Percentiles rank a stretch among this genome's conserved stretches.
Evolutionary conservation across 164 flowering plant species (phyloP).

Genomic region (Vitis amurensis): DNA sequence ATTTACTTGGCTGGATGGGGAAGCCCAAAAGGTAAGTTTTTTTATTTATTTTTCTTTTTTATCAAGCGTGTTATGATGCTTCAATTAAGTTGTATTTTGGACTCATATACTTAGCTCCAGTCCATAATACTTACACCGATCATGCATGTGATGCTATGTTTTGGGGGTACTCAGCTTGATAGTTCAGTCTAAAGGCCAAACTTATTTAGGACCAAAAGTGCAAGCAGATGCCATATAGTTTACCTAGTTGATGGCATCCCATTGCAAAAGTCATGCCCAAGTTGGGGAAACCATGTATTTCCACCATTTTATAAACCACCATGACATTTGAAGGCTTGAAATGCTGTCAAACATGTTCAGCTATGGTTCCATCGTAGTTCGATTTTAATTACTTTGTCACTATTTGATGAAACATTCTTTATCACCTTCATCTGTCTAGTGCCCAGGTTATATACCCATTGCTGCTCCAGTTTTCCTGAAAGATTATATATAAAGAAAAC

Average conservation of each 20-base stretch:
- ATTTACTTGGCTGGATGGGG: slow-evolving; percentile 96
- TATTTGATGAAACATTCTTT: no score
- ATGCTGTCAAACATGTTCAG: no score
- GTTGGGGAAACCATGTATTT: neutral
- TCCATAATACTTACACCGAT: neutral
- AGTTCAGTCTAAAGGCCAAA: neutral
- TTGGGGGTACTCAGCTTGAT: neutral
- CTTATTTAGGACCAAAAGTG: neutral
- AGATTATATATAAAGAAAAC: no score
- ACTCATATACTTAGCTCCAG: neutral
- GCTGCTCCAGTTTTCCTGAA: no score
- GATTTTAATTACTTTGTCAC: no score
- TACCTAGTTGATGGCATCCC: neutral
- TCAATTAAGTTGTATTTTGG: neutral
- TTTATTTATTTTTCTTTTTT: neutral
- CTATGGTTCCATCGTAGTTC: no score
- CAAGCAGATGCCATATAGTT: neutral
- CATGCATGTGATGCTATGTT: neutral
- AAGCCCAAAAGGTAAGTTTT: slow-evolving; percentile 65
- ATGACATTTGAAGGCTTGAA: neutral
- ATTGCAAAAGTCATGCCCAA: neutral
- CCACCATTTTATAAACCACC: neutral
- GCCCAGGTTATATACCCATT: no score
- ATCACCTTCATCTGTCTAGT: no score
- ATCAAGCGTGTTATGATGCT: neutral